Conservation (phyloP, 352 stramenopile genomes). For the Pythium sp. region DNA sequence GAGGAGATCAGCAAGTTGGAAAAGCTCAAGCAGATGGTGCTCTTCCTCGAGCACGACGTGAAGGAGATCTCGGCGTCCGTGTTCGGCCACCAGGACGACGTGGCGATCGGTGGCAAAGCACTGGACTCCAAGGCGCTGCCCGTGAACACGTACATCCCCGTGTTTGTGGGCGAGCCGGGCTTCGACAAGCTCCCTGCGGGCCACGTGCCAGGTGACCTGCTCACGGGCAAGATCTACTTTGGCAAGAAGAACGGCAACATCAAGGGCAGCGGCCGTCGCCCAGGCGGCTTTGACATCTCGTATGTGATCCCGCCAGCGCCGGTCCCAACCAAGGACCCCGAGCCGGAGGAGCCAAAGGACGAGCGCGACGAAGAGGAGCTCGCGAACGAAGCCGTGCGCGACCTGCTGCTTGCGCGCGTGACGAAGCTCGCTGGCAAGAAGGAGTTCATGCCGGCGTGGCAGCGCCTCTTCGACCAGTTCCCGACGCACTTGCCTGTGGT, state of each 20-base stretch:
- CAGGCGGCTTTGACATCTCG: conserved; percentile 65
- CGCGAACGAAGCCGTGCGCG: conserved; percentile 69
- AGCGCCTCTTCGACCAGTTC: conserved; percentile 51
- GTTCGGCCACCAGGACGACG: conserved; percentile 67
- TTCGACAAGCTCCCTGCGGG: conserved; percentile 68
- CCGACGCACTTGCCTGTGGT: conserved; percentile 56
- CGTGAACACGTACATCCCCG: conserved; percentile 53
- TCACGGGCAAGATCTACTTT: conserved; percentile 70
- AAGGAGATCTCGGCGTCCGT: conserved; percentile 67
- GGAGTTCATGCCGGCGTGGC: conserved; percentile 51
- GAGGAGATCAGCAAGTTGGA: conserved; percentile 82
- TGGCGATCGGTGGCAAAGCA: conserved; percentile 53
- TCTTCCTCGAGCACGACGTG: conserved; percentile 70
- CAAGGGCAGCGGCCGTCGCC: conserved; percentile 56
- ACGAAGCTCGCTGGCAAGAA: conserved; percentile 70
- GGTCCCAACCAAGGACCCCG: conserved; percentile 53
- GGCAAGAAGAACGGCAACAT: conserved; percentile 68
- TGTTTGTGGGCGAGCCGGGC: conserved; percentile 74
- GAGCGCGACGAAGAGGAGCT: conserved; percentile 64
- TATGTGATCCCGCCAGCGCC: conserved; percentile 72
- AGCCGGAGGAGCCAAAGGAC: conserved; percentile 66
- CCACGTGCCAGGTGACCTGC: conserved; percentile 50
- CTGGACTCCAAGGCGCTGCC: conserved; percentile 46
- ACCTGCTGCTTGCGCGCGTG: conserved; percentile 62
- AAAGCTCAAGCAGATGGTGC: conserved; percentile 75